These are phyloP conservation scores for Hyparrhenia diplandra DNA, from an alignment of 176 grass and related monocot species.

Conservation along the genomic window DNA sequence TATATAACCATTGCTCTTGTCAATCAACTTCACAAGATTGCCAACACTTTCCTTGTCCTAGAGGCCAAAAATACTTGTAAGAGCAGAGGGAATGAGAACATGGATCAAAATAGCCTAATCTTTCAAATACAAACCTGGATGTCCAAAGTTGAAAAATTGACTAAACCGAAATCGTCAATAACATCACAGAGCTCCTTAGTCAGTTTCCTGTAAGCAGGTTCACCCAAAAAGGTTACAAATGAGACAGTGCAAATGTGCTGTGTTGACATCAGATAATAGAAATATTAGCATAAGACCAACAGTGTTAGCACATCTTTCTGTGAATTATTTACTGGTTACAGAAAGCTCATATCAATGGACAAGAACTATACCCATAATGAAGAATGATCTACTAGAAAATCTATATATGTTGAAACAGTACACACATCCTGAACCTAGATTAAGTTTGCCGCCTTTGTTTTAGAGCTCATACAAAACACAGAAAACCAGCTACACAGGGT, in stretches of 20 bases:
- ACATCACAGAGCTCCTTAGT: constrained; percentile 90
- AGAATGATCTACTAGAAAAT: no score
- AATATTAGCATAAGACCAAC: no score
- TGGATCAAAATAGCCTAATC: constrained; percentile 8
- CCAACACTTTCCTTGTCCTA: constrained; percentile 93
- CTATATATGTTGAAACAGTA: no score
- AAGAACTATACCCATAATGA: no score
- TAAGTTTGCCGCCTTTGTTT: no score
- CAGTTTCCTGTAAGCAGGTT: constrained; percentile 67
- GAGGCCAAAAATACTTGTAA: constrained; percentile 15
- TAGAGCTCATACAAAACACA: no score
- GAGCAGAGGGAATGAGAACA: not conserved
- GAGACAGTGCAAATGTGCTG: not conserved
- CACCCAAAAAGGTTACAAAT: constrained; percentile 9
- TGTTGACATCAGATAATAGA: no score
- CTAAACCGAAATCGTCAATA: constrained; percentile 67
- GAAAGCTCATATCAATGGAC: no score
- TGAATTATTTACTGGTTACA: no score
- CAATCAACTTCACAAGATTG: constrained; percentile 92
- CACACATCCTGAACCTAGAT: no score
- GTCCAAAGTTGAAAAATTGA: constrained; percentile 88
- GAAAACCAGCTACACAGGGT: no score
- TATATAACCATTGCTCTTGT: constrained; percentile 98
- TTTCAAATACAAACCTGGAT: constrained; percentile 58
- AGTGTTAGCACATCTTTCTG: no score